A percentile compares a stretch with the other conserved stretches of the same genome.
Evolutionary conservation across 2,329 filamentous ascomycete genomes (phyloP).

Genomic region (Ascochyta fabae): DNA sequence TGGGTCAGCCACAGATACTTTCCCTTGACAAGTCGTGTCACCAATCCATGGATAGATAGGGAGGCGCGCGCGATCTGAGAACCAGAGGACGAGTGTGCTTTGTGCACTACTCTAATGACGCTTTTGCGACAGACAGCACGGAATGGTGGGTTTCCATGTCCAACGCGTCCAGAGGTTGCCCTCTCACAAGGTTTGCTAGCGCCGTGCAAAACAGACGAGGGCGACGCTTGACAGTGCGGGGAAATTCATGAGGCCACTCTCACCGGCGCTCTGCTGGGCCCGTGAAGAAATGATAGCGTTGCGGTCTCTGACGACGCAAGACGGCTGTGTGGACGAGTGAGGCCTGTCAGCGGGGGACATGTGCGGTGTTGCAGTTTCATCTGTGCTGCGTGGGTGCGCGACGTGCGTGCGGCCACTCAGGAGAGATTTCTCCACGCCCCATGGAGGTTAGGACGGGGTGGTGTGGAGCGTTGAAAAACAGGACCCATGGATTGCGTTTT

Average conservation of each 20-base stretch:
- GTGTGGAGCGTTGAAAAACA: conserved; percentile 15
- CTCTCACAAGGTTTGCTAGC: conserved; percentile 29
- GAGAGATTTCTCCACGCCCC: conserved; percentile 7
- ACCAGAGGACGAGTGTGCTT: conserved; percentile 1
- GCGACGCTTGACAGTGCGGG: conserved; percentile 37
- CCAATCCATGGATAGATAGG: conserved; percentile 10
- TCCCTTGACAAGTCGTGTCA: conserved; percentile 8
- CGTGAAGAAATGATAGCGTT: conserved; percentile 20
- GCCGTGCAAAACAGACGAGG: conserved; percentile 21
- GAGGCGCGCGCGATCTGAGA: conserved; percentile 17
- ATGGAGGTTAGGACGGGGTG: conserved; percentile 15
- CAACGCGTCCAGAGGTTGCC: conserved; percentile 6
- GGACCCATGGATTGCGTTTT: conserved; percentile 5
- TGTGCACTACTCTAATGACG: background rate
- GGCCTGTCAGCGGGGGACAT: conserved; percentile 11
- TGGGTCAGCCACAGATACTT: conserved; percentile 23
- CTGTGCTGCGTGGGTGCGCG: conserved; percentile 12
- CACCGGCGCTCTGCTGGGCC: conserved; percentile 21
- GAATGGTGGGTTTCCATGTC: conserved; percentile 6
- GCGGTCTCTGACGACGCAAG: background rate
- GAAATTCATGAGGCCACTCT: conserved; percentile 31
- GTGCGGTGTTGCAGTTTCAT: conserved; percentile 22
- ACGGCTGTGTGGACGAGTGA: conserved; percentile 3
- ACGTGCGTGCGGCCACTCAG: conserved; percentile 5
- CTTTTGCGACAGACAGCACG: background rate